A percentile compares a stretch with the other conserved stretches of the same genome.
Conservation (phyloP, 495 filamentous ascomycete genomes). For the Cryomyces minteri region DNA sequence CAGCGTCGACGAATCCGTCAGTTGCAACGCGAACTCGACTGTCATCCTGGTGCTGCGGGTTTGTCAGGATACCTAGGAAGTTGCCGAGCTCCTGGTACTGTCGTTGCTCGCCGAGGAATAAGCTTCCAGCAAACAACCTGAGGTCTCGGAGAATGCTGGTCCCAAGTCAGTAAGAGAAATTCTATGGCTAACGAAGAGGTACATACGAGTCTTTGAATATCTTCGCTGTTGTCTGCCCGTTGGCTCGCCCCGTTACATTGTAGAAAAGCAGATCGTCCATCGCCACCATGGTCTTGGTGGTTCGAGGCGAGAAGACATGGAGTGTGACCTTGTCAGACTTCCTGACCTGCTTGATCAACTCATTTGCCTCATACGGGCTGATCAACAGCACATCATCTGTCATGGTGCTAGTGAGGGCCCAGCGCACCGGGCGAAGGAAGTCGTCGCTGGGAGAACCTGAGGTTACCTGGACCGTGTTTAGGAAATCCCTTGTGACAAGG, state of each 20-base stretch:
- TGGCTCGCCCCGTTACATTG: too few species aligned
- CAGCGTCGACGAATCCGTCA: not conserved
- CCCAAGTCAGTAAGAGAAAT: too few species aligned
- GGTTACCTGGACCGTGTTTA: slow-evolving; percentile 21
- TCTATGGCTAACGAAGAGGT: too few species aligned
- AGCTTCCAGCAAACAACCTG: slow-evolving; percentile 49
- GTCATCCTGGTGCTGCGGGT: too few species aligned
- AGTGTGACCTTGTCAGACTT: slow-evolving; percentile 21
- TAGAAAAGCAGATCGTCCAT: not conserved
- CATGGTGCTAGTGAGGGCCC: slow-evolving; percentile 29
- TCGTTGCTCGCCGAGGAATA: slow-evolving; percentile 35
- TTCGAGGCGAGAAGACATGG: slow-evolving; percentile 39
- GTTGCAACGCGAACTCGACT: not conserved
- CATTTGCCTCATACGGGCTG: slow-evolving; percentile 43
- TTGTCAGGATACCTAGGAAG: slow-evolving; percentile 27
- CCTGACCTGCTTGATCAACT: slow-evolving; percentile 24
- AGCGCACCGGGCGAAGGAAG: slow-evolving; percentile 39
- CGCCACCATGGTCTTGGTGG: slow-evolving; percentile 11
- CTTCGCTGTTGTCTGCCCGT: too few species aligned
- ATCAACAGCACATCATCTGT: slow-evolving; percentile 26
- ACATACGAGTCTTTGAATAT: too few species aligned
- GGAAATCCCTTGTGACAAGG: slow-evolving; percentile 38
- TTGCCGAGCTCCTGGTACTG: slow-evolving; percentile 35
- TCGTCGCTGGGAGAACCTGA: slow-evolving; percentile 18
- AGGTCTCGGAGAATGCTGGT: slow-evolving; percentile 13